Base-by-base conservation (phyloP, 2,329 filamentous ascomycete genomes). In the Gyromitra esculenta region DNA sequence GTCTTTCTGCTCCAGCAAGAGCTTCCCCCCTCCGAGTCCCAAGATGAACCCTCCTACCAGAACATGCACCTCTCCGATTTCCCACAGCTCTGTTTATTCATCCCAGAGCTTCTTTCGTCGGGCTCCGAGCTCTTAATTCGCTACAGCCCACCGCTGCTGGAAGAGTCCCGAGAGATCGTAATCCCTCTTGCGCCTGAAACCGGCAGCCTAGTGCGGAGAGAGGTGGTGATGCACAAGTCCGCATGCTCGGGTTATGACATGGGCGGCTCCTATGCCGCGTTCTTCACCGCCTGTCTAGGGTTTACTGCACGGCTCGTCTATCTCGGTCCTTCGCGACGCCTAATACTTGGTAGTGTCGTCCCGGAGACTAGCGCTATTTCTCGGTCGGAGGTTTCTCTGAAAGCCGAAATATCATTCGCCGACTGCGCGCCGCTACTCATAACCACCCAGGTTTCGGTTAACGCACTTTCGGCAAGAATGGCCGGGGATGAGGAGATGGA, bases 391-490 rank as follows among this genome's bases (percentile, higher is more conserved):
- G 59, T 60, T 25, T 57, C 77, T 7, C 83, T 86, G 11, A 82
- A 85, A 11, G 84, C 86, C 45, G 87, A 85, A 81, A 86, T 95
- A 56, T 89, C 88, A 1, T 96, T 95, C 83, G 88, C 89, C 50
- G 92, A 96, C 83, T 88, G 88, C 78, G 92, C 92, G 0, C 91
- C 92, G 0, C 92, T 91, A 82, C 87, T 97, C 13, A 83, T 97
- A 31, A 87, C 91, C 4, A 92, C 90, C 0, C 86, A 90, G 76
- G 87, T 89, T 1, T 96, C 92, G 0, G 86, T 94, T n/a, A 83
- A 86, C 21, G 87, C 92, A 79, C 88, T 96, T 60, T 89, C 88
- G 43, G 82, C 82, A 5, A 83, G 86, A 39, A 64, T 77, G 2
- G 6, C 37, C 1, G 65, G 35, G 9, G 71, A 37, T 18, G 64